A percentile compares a stretch with the other conserved stretches of the same genome.
Conservation (phyloP, 108 stramenopile species). For the Nitzschia sp. region DNA sequence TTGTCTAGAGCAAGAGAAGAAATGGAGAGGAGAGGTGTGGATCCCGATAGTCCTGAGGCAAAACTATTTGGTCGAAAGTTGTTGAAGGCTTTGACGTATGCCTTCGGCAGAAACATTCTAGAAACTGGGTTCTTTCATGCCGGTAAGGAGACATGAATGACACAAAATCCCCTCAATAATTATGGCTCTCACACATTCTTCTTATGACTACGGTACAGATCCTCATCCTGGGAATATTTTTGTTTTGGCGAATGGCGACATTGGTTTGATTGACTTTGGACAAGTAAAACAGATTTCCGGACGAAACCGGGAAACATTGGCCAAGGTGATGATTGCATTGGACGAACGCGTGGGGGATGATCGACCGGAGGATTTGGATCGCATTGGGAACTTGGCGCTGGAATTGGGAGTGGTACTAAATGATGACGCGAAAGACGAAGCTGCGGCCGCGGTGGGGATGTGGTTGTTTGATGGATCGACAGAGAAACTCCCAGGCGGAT, state of each 20-base stretch:
- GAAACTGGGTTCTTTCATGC: slow-evolving; percentile 95
- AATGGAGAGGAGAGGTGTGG: slow-evolving; percentile 84
- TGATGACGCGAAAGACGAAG: slow-evolving; percentile 71
- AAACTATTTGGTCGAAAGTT: slow-evolving; percentile 88
- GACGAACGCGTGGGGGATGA: slow-evolving; percentile 73
- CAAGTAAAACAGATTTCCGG: slow-evolving; percentile 91
- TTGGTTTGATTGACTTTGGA: slow-evolving; percentile 95
- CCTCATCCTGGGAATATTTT: slow-evolving; percentile 88
- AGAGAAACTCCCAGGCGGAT: slow-evolving; percentile 83
- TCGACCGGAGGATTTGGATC: slow-evolving; percentile 66
- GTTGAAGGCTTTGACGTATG: slow-evolving; percentile 79
- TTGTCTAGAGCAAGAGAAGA: slow-evolving; percentile 85
- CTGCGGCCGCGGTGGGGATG: slow-evolving; percentile 87
- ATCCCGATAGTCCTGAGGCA: slow-evolving; percentile 86
- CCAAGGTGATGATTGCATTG: slow-evolving; percentile 89
- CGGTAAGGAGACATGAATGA: slow-evolving; percentile 51
- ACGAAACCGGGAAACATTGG: slow-evolving; percentile 75
- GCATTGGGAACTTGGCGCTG: slow-evolving; percentile 73
- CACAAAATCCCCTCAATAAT: too few species aligned
- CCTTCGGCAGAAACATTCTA: slow-evolving; percentile 90
- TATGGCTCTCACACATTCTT: too few species aligned
- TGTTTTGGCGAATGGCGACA: slow-evolving; percentile 86
- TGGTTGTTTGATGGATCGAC: slow-evolving; percentile 90
- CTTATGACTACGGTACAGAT: slow-evolving; percentile 14
- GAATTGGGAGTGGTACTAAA: slow-evolving; percentile 87